Evolutionary conservation across 192 early-diverging fungal genomes (phyloP), one percentile per base, ranked within the genome.

Genomic region (Coemansia sp.): DNA sequence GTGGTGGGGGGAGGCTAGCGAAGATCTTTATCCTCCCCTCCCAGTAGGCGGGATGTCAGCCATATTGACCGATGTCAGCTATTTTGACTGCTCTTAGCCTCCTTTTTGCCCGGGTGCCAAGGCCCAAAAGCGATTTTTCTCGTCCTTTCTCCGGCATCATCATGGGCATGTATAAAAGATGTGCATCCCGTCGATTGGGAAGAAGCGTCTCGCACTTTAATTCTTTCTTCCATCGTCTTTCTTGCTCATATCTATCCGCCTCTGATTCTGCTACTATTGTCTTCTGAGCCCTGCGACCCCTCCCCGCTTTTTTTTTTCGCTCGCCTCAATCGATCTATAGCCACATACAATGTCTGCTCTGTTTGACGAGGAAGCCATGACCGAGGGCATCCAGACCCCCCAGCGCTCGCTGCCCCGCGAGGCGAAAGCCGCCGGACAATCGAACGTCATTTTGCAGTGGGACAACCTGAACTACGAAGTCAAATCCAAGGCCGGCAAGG

Each of bases 361-460:
- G 18, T 76, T 62, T 46, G 74, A 76, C 60, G 74, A 76, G 31
- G 74, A 76, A 36, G 74, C 64, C 40, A 61, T 69, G 60, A 70
- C 68, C 34, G 62, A 76, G 60, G 74, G 74, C 60, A 35, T 42
- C 6, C 57, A 66, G n/a, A 60, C 64, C 28, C 56, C 28, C 8
- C 20, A 18, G 46, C 65, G 35, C 51, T 13, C 60, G 14, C 21
- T 21, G 14, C 34, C 55, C 4, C 36, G 16, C 33, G 31, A 42
- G 31, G 26, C 45, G 9, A 33, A 38, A 1, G 21, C 40, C 8
- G 20, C 59, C 2, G 14, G 38, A 28, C 20, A 46, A 13, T 46
- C 63, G 23, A 75, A 83, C 45, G 69, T 71, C 14, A 68, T 77
- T 10, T 69, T 83, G 38, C 62, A 38, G 43, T 83, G 80, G 80